Base-by-base conservation (phyloP, 1,139 yeast species). In the Kodamaea arcana region DNA sequence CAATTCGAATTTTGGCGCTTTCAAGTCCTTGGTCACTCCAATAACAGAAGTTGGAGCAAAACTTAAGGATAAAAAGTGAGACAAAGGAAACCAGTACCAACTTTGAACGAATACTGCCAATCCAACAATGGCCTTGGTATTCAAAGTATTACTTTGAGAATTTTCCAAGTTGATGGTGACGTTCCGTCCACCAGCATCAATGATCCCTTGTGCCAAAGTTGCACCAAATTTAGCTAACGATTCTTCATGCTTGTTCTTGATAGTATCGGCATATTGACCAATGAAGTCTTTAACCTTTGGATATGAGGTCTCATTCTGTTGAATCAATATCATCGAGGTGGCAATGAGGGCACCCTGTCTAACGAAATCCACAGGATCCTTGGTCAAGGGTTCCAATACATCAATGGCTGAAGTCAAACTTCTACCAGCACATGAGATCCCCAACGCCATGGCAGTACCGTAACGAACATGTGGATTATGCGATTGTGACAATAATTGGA, bases 61-160 rank as follows among this genome's bases (percentile, higher is more conserved):
- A 21, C 97, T 86, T 48, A 94, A 75, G 14, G 95, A 83, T 51
- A 92, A 68, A 66, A 92, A 94, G 64, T 92, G 97, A 1, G 97
- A 80, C 42, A 90, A 72, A 44, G 99, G 98, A 78, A 83, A 94
- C 98, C 98, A 92, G 64, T 88, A 88, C 99, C 99, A 92, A 54
- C 86, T 85, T 63, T 92, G 99, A 5, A 83, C 70, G 57, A 92
- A 94, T 42, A 92, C 76, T 0, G 94, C 80, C 50, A 94, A 69
- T 28, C 99, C 98, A 40, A 90, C 95, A 48, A 94, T 82, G 0
- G 97, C 94, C 54, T 84, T 84, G 58, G 83, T 80, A 58, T 92
- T 92, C 46, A 92, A 74, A 12, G 95, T 88, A 42, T 88, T 94
- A 24, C 96, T 87, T 47, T 87, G 92, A n/a, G 80, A 54, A 56